A percentile compares a stretch with the other conserved stretches of the same genome.
These are phyloP conservation scores for Colletotrichum shisoi DNA, from an alignment of 2,329 filamentous ascomycete genomes.

Conservation along the genomic window DNA sequence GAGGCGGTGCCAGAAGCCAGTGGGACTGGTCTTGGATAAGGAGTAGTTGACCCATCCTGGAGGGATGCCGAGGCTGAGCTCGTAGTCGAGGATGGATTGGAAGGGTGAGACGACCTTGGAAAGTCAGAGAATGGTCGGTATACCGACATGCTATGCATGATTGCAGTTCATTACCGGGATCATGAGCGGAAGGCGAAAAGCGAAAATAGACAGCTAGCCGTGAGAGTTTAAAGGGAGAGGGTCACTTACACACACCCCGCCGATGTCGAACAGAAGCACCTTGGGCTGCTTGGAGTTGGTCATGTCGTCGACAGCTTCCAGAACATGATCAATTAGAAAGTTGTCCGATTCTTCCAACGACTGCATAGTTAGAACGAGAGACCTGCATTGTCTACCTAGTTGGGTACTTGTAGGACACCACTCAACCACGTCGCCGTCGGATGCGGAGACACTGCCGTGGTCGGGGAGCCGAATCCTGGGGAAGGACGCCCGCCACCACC, in stretches of 20 bases:
- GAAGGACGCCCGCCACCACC: constrained; percentile 23
- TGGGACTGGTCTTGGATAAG: constrained; percentile 78
- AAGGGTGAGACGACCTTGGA: constrained; percentile 88
- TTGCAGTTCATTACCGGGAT: background rate
- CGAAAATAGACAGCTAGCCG: background rate
- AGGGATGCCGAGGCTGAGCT: constrained; percentile 77
- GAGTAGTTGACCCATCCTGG: constrained; percentile 91
- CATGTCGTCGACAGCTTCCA: constrained; percentile 52
- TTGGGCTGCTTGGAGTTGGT: constrained; percentile 64
- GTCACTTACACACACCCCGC: constrained; percentile 88
- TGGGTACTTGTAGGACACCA: constrained; percentile 11
- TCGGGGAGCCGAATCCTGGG: constrained; percentile 32
- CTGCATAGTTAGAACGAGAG: constrained; percentile 27
- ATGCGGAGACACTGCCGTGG: constrained; percentile 25
- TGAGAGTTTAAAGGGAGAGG: constrained; percentile 4
- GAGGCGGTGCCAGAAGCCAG: constrained; percentile 86
- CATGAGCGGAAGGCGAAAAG: constrained; percentile 15
- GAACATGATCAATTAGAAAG: constrained; percentile 45
- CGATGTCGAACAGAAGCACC: constrained; percentile 91
- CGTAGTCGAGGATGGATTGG: constrained; percentile 91
- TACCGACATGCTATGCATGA: background rate
- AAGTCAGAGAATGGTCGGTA: constrained; percentile 2
- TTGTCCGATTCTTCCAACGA: constrained; percentile 29
- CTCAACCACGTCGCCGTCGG: constrained; percentile 15
- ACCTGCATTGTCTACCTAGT: constrained; percentile 11